phyloP scores from a whole-genome alignment of 2,329 filamentous ascomycete species.

The Colletotrichum spinosum region DNA sequence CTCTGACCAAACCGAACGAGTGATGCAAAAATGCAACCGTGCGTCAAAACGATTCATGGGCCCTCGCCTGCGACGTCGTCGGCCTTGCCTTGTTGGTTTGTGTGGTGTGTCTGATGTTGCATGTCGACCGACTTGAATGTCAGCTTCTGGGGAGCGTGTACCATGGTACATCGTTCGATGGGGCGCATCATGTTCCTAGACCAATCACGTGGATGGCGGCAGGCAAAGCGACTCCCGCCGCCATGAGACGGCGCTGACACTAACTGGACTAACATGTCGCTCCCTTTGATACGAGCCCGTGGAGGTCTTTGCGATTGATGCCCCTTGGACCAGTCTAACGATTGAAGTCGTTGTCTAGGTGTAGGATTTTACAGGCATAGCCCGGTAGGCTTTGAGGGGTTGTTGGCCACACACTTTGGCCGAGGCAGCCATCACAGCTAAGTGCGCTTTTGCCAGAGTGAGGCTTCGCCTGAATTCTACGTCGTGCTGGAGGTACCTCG shows the following conservation, averaged over 20 bases:
- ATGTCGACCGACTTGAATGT: slow-evolving; percentile 28
- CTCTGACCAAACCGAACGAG: background rate
- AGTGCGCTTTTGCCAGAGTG: background rate
- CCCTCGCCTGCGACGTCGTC: slow-evolving; percentile 18
- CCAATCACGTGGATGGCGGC: slow-evolving; percentile 1
- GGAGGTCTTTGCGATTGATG: background rate
- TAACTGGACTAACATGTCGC: slow-evolving; percentile 3
- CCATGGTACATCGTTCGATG: slow-evolving; percentile 2
- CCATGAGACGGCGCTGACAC: background rate
- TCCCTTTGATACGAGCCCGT: slow-evolving; percentile 9
- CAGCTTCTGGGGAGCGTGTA: slow-evolving; percentile 20
- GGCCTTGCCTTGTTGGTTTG: slow-evolving; percentile 2
- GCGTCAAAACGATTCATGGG: slow-evolving; percentile 34
- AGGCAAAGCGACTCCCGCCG: slow-evolving; percentile 1
- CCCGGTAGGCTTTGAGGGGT: background rate
- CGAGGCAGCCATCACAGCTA: background rate
- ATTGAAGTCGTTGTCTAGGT: background rate
- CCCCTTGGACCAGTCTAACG: background rate
- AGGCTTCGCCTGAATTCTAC: slow-evolving; percentile 15
- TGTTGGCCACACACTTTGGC: slow-evolving; percentile 1
- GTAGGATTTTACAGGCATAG: slow-evolving; percentile 7
- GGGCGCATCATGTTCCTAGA: slow-evolving; percentile 14
- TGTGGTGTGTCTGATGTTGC: slow-evolving; percentile 34
- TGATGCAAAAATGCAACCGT: slow-evolving; percentile 22
- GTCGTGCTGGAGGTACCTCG: background rate